phyloP scores from a whole-genome alignment of 2,329 filamentous ascomycete genomes.

The Trichoderma sp. region DNA sequence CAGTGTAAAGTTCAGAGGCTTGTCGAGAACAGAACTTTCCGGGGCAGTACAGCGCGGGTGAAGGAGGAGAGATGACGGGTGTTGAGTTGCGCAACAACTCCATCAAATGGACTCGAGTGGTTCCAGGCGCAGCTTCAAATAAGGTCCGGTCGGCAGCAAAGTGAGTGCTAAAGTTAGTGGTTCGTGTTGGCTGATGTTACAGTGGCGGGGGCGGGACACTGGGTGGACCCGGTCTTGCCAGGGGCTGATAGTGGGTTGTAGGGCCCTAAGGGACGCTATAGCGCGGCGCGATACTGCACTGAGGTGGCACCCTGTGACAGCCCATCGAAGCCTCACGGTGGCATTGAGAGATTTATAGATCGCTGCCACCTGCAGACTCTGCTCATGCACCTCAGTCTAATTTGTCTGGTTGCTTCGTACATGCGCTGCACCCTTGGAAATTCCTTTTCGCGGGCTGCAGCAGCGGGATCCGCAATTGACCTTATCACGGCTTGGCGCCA shows the following conservation, averaged over 20 bases:
- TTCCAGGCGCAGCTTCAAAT: constrained; percentile 8
- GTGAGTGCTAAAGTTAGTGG: constrained; percentile 14
- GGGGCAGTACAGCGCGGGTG: neutral
- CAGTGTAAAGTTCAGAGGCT: neutral
- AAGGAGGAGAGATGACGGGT: neutral
- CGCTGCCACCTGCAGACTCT: neutral
- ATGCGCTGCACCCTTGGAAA: neutral
- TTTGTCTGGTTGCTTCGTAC: neutral
- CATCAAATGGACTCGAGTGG: neutral
- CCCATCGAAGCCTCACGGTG: constrained; percentile 12
- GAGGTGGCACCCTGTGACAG: constrained; percentile 18
- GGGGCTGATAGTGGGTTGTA: constrained; percentile 10
- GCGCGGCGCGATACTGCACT: constrained; percentile 11
- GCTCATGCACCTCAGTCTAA: neutral
- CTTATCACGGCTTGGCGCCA: neutral
- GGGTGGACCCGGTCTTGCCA: constrained; percentile 18
- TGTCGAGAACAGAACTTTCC: neutral
- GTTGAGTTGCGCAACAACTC: constrained; percentile 9
- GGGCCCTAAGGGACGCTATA: constrained; percentile 1
- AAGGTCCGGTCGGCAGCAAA: neutral
- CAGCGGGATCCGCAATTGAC: constrained; percentile 8
- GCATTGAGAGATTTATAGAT: constrained; percentile 18
- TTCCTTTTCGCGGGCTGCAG: neutral
- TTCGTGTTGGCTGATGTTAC: constrained; percentile 19
- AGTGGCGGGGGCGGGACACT: constrained; percentile 34